These are phyloP conservation scores for Phylloporus sp. DNA, from an alignment of 768 basidiomycete genomes.

Conservation along the genomic window DNA sequence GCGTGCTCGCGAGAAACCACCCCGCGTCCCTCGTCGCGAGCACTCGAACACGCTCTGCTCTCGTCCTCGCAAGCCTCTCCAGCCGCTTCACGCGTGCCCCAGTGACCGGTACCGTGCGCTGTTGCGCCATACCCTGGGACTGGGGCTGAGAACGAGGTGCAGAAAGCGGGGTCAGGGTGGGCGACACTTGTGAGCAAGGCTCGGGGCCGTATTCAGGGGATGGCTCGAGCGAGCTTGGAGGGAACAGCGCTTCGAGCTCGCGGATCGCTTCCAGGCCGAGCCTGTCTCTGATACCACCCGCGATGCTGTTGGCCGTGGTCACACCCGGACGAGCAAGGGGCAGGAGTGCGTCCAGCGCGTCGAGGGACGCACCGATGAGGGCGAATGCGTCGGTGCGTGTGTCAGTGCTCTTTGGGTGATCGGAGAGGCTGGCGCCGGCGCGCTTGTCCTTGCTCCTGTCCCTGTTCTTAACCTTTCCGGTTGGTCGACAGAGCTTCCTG, in stretches of 20 bases:
- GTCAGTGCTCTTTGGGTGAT: slow-evolving; percentile 7
- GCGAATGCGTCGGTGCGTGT: slow-evolving; percentile 20
- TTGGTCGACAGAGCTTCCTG: not conserved
- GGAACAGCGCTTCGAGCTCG: slow-evolving; percentile 21
- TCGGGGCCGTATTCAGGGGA: not conserved
- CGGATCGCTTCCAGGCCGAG: slow-evolving; percentile 29
- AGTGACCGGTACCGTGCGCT: not conserved
- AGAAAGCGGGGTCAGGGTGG: not conserved
- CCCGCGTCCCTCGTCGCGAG: slow-evolving; percentile 26
- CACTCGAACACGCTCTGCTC: slow-evolving; percentile 17
- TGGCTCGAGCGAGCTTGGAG: not conserved
- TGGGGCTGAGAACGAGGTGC: not conserved
- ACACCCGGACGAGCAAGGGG: not conserved
- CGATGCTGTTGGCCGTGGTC: not conserved
- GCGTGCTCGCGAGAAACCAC: slow-evolving; percentile 27
- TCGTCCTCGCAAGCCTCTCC: slow-evolving; percentile 11
- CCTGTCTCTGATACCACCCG: slow-evolving; percentile 14
- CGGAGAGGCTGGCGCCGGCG: not conserved
- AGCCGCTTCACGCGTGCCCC: slow-evolving; percentile 4
- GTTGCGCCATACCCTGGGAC: not conserved
- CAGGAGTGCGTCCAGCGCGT: slow-evolving; percentile 15
- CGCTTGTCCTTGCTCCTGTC: slow-evolving; percentile 1
- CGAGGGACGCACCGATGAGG: slow-evolving; percentile 20
- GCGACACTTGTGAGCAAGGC: not conserved
- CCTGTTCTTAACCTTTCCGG: slow-evolving; percentile 4